These are phyloP conservation scores for Leccinum griseonigrum DNA, from an alignment of 1,284 basidiomycete genomes.

Conservation along the genomic window DNA sequence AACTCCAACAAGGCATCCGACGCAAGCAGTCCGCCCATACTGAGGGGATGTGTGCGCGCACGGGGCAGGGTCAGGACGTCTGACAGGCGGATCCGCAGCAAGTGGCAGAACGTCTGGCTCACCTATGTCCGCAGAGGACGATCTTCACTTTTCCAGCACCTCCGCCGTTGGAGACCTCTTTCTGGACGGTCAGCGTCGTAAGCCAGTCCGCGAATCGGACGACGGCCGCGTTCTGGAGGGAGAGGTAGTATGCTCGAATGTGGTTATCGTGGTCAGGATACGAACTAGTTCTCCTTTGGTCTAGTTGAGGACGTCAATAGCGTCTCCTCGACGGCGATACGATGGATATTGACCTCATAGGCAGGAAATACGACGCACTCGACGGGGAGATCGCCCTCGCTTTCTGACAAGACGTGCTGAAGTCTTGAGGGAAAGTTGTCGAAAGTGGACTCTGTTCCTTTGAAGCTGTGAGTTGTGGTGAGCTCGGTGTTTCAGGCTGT, in stretches of 20 bases:
- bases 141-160: conserved; percentile 81
- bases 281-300: conserved; percentile 86
- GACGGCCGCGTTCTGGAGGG: conserved; percentile 69
- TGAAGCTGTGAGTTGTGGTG: conserved; percentile 44
- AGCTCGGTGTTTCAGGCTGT: not conserved
- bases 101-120: conserved; percentile 15
- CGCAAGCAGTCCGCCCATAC: conserved; percentile 88
- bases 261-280: conserved; percentile 11
- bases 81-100: not conserved
- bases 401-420: conserved; percentile 69
- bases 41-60: conserved; percentile 29
- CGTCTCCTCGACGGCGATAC: conserved; percentile 1
- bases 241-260: conserved; percentile 4
- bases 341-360: conserved; percentile 65
- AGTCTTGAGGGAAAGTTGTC: conserved; percentile 73
- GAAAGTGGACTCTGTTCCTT: conserved; percentile 80
- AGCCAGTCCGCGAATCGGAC: conserved; percentile 88
- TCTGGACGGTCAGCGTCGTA: conserved; percentile 73
- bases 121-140: conserved; percentile 92
- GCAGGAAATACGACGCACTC: conserved; percentile 84
- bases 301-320: conserved; percentile 35
- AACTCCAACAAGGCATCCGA: conserved; percentile 84
- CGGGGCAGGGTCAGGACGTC: not conserved
- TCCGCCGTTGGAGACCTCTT: conserved; percentile 68
- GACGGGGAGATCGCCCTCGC: conserved; percentile 51